phyloP scores from a whole-genome alignment of 2,329 filamentous ascomycete genomes.

The Exophiala dermatitidis region DNA sequence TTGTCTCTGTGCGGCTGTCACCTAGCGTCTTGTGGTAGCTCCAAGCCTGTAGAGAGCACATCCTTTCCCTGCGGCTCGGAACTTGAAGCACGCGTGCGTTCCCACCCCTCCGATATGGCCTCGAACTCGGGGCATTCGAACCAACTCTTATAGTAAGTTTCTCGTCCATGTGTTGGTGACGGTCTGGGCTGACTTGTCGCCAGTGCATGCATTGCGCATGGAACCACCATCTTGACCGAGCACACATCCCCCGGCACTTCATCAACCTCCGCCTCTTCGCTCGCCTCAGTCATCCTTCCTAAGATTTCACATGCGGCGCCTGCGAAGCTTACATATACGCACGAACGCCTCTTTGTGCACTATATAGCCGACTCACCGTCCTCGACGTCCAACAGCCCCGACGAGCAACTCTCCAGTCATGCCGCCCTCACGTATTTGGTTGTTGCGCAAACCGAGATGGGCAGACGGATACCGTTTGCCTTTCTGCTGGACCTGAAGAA shows the following conservation, averaged over 20 bases:
- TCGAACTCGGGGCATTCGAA: conserved; percentile 61
- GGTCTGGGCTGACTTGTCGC: not conserved
- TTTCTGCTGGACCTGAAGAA: conserved; percentile 87
- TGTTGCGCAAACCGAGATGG: conserved; percentile 71
- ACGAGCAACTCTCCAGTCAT: conserved; percentile 29
- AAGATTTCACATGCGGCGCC: conserved; percentile 76
- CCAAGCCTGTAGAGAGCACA: too few species aligned
- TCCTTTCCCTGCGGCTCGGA: too few species aligned
- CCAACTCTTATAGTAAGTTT: conserved; percentile 64
- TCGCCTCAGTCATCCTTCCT: conserved; percentile 88
- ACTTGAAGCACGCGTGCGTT: not conserved
- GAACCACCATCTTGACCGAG: conserved; percentile 86
- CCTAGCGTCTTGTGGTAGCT: too few species aligned
- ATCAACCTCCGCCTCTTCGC: conserved; percentile 75
- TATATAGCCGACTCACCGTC: conserved; percentile 82
- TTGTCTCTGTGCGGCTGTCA: too few species aligned
- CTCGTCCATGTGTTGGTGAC: not conserved
- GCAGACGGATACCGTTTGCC: conserved; percentile 83
- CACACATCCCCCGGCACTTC: conserved; percentile 80
- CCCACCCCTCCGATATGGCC: conserved; percentile 49
- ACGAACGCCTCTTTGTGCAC: conserved; percentile 87
- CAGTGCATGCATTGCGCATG: conserved; percentile 89
- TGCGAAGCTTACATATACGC: conserved; percentile 89
- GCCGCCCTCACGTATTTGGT: conserved; percentile 88
- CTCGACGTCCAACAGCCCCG: conserved; percentile 43